Conservation (phyloP, 2,329 filamentous ascomycete genomes). For the Nigrospora osmanthi region DNA sequence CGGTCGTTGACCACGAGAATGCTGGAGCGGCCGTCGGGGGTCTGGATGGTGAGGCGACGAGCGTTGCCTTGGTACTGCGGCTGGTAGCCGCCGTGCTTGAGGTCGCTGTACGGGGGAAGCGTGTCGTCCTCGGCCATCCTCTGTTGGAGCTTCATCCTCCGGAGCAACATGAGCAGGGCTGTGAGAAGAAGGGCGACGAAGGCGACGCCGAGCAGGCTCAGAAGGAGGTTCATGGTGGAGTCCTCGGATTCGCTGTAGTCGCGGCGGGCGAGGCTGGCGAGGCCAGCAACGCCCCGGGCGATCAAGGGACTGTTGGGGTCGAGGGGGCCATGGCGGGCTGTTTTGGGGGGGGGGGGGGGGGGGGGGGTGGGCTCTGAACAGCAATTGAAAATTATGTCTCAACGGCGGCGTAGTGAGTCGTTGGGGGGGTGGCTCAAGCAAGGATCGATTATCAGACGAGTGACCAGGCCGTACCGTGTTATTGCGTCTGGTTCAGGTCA, state of each 20-base stretch:
- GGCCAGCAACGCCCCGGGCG: no score
- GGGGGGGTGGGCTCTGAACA: not conserved
- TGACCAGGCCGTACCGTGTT: no score
- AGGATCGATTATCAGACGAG: no score
- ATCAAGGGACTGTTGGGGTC: not conserved
- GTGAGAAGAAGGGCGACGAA: constrained; percentile 63
- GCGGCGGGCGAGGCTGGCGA: no score
- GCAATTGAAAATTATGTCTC: no score
- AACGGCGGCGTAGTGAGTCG: no score
- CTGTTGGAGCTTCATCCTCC: constrained; percentile 50
- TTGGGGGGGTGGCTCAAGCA: no score
- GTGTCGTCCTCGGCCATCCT: constrained; percentile 37
- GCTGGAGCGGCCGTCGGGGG: constrained; percentile 52
- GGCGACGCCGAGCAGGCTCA: constrained; percentile 70
- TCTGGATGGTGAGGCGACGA: constrained; percentile 50
- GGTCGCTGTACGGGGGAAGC: constrained; percentile 64
- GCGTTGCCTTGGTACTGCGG: constrained; percentile 30
- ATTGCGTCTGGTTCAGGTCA: no score
- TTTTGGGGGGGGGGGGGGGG: no score
- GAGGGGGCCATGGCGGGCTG: not conserved
- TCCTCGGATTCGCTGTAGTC: constrained; percentile 20
- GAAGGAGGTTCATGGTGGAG: constrained; percentile 67
- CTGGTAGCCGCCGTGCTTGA: constrained; percentile 36
- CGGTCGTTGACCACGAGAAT: constrained; percentile 68
- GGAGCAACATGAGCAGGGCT: constrained; percentile 63